These are phyloP conservation scores for Psilocybe mexicana DNA, from an alignment of 1,284 basidiomycete species.

Conservation along the genomic window DNA sequence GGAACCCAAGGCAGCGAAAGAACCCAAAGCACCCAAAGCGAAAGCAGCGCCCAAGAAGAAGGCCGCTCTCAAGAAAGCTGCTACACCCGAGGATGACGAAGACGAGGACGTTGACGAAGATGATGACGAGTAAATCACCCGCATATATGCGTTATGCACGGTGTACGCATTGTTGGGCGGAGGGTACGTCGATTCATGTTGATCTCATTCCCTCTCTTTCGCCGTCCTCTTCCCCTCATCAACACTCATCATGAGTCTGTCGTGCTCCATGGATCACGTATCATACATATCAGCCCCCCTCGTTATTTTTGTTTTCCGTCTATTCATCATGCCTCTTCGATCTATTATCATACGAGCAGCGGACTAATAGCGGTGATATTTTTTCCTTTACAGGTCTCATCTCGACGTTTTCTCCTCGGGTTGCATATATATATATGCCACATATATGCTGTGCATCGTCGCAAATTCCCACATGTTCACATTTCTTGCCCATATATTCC, in stretches of 20 bases:
- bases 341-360: not conserved
- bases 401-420: not conserved
- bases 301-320: not conserved
- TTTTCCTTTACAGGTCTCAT: not conserved
- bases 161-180: not conserved
- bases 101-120: constrained; percentile 4
- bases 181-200: not conserved
- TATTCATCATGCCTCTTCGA: too few relatives aligned
- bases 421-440: not conserved
- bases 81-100: not conserved
- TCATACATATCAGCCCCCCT: not conserved
- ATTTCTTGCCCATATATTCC: not conserved
- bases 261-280: not conserved
- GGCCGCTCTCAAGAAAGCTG: constrained; percentile 2
- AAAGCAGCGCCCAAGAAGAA: constrained; percentile 7
- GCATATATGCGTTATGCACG: not conserved
- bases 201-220: not conserved
- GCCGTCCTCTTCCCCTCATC: not conserved
- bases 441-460: not conserved
- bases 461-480: not conserved
- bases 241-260: not conserved
- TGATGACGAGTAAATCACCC: constrained; percentile 3
- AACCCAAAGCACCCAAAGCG: constrained; percentile 17
- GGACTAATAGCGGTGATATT: not conserved
- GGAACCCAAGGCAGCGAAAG: constrained; percentile 19